phyloP scores from a whole-genome alignment of 495 filamentous ascomycete species.

The Penicillium odoratum region DNA sequence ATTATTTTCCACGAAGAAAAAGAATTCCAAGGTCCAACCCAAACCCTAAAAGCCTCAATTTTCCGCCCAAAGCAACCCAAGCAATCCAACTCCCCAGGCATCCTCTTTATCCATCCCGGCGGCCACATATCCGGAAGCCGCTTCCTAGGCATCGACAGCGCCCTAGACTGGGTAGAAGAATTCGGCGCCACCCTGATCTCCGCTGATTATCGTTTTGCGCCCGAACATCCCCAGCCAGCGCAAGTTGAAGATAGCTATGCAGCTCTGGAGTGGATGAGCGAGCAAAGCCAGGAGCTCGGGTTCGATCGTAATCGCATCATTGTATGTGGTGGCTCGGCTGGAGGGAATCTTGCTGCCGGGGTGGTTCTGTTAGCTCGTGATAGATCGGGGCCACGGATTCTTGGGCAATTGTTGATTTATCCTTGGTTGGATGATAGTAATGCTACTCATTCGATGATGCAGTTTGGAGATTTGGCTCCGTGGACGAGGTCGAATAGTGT shows the following conservation, averaged over 20 bases:
- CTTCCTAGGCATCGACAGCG: slow-evolving; percentile 5
- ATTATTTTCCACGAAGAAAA: slow-evolving; percentile 4
- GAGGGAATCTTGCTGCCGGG: slow-evolving; percentile 50
- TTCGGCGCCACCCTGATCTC: slow-evolving; percentile 7
- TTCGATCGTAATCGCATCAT: slow-evolving; percentile 55
- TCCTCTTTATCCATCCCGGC: slow-evolving; percentile 12
- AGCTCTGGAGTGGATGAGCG: slow-evolving; percentile 39
- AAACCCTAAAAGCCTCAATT: not conserved
- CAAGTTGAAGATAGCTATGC: slow-evolving; percentile 35
- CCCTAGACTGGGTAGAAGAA: slow-evolving; percentile 6
- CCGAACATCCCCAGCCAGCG: slow-evolving; percentile 28
- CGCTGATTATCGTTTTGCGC: slow-evolving; percentile 32
- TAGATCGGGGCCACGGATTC: slow-evolving; percentile 32
- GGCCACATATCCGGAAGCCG: slow-evolving; percentile 14
- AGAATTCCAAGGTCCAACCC: not conserved
- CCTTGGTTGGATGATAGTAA: slow-evolving; percentile 45
- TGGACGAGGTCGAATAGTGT: slow-evolving; percentile 25
- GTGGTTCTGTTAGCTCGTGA: slow-evolving; percentile 42
- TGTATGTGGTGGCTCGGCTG: slow-evolving; percentile 59
- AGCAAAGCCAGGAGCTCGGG: slow-evolving; percentile 28
- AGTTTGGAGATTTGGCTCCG: slow-evolving; percentile 10
- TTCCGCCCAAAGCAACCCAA: slow-evolving; percentile 1
- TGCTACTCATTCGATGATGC: slow-evolving; percentile 1
- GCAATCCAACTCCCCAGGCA: slow-evolving; percentile 1
- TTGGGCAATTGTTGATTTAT: slow-evolving; percentile 43